phyloP scores from a whole-genome alignment of 345 rosid species.

The Citrus glauca region DNA sequence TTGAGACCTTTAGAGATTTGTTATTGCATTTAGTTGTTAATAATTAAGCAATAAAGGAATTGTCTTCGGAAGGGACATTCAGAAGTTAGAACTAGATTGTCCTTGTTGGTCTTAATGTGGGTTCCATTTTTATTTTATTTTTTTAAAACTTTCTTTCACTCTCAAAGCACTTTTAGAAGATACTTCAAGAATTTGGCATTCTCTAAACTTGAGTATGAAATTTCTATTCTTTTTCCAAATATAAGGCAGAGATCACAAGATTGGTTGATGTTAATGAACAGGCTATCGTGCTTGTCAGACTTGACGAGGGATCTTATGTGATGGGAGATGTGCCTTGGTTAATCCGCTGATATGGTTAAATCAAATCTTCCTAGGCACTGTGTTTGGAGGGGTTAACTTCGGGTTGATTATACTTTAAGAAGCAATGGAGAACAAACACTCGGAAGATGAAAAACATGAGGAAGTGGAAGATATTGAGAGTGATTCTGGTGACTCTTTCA shows the following conservation, averaged over 20 bases:
- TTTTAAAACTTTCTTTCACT: neutral
- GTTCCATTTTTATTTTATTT: neutral
- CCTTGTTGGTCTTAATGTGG: no score
- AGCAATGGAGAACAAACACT: slow-evolving; percentile 40
- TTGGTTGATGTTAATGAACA: neutral
- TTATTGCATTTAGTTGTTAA: neutral
- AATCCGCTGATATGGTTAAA: slow-evolving; percentile 9
- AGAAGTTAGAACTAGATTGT: neutral
- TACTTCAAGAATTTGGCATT: neutral
- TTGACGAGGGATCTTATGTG: neutral
- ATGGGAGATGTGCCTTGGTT: slow-evolving; percentile 1
- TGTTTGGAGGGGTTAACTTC: slow-evolving; percentile 8
- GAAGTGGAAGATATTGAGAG: slow-evolving; percentile 41
- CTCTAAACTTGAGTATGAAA: slow-evolving; percentile 1
- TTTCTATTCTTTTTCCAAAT: neutral
- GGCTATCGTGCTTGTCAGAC: neutral
- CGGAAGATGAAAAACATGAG: slow-evolving; percentile 33
- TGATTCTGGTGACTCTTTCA: slow-evolving; percentile 52
- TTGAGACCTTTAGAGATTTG: neutral
- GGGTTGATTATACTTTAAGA: slow-evolving; percentile 4
- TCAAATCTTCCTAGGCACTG: slow-evolving; percentile 5
- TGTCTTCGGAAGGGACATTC: neutral
- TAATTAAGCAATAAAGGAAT: neutral
- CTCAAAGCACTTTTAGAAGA: neutral
- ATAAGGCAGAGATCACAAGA: neutral